These are phyloP conservation scores for Phalaenopsis equestris DNA, from an alignment of 106 monocot species.

Conservation along the genomic window DNA sequence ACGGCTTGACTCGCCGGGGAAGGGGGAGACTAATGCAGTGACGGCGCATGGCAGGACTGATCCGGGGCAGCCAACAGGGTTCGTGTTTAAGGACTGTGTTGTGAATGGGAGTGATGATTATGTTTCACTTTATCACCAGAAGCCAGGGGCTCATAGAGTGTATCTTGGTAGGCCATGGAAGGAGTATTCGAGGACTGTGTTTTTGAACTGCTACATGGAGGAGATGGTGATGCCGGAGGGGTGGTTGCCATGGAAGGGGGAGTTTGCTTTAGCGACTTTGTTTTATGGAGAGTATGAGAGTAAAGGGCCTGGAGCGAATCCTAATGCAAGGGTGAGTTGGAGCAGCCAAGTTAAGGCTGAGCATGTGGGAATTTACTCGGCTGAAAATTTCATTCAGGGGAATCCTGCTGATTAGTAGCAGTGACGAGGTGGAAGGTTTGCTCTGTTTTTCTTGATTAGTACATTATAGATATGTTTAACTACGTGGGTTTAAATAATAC, in stretches of 20 bases:
- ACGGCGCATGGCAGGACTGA: slow-evolving; percentile 83
- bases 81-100: slow-evolving; percentile 56
- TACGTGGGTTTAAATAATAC: no score
- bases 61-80: slow-evolving; percentile 81
- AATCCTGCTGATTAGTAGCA: slow-evolving; percentile 10
- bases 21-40: slow-evolving; percentile 68
- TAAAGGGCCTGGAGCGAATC: slow-evolving; percentile 57
- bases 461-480: no score
- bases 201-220: slow-evolving; percentile 44
- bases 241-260: slow-evolving; percentile 79
- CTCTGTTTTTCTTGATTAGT: neutral
- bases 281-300: slow-evolving; percentile 75
- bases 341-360: slow-evolving; percentile 48
- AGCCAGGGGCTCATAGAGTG: slow-evolving; percentile 41
- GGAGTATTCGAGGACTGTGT: slow-evolving; percentile 79
- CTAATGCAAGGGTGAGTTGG: slow-evolving; percentile 54
- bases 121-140: slow-evolving; percentile 31
- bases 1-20: slow-evolving; percentile 40
- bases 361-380: slow-evolving; percentile 43
- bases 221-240: slow-evolving; percentile 64
- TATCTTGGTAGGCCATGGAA: slow-evolving; percentile 96
- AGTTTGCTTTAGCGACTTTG: slow-evolving; percentile 66
- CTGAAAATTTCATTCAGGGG: slow-evolving; percentile 70
- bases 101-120: slow-evolving; percentile 68
- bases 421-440: neutral